These are phyloP conservation scores for Annulohypoxylon bovei DNA, from an alignment of 495 filamentous ascomycete species.

Conservation along the genomic window DNA sequence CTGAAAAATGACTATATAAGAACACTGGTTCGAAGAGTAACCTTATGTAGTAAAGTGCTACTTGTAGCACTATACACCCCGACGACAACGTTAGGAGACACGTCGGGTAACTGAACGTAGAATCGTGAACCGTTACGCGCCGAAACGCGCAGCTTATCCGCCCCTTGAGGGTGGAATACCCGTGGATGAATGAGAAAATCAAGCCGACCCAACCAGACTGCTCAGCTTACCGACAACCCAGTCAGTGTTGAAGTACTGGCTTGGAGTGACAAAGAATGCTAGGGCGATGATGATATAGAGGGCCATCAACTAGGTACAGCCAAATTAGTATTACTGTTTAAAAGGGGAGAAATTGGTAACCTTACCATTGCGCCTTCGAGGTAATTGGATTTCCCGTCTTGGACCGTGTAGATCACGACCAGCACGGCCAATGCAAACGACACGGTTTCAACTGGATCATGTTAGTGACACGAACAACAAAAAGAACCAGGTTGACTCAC, in stretches of 20 bases:
- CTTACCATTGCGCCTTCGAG: slow-evolving; percentile 91
- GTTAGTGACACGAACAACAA: slow-evolving; percentile 23
- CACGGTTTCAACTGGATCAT: slow-evolving; percentile 79
- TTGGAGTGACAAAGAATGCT: slow-evolving; percentile 90
- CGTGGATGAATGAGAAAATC: slow-evolving; percentile 14
- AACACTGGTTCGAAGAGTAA: slow-evolving; percentile 4
- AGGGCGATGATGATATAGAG: slow-evolving; percentile 85
- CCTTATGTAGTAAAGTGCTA: not conserved
- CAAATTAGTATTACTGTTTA: slow-evolving; percentile 19
- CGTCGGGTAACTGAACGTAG: slow-evolving; percentile 7
- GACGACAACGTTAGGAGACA: not conserved
- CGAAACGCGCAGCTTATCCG: not conserved
- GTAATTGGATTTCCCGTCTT: slow-evolving; percentile 95
- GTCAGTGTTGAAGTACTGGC: slow-evolving; percentile 56
- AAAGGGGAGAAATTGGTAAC: slow-evolving; percentile 25
- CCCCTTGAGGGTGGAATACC: slow-evolving; percentile 8
- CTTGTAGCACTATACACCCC: not conserved
- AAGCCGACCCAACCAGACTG: slow-evolving; percentile 28
- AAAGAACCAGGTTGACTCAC: slow-evolving; percentile 43
- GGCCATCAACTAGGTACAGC: slow-evolving; percentile 58
- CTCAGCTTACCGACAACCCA: slow-evolving; percentile 14
- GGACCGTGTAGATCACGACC: slow-evolving; percentile 91
- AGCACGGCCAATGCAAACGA: slow-evolving; percentile 90
- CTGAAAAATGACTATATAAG: slow-evolving; percentile 13
- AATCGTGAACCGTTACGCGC: not conserved